Conservation (phyloP, 1,139 yeast species). For the Suhomyces choctaworum region DNA sequence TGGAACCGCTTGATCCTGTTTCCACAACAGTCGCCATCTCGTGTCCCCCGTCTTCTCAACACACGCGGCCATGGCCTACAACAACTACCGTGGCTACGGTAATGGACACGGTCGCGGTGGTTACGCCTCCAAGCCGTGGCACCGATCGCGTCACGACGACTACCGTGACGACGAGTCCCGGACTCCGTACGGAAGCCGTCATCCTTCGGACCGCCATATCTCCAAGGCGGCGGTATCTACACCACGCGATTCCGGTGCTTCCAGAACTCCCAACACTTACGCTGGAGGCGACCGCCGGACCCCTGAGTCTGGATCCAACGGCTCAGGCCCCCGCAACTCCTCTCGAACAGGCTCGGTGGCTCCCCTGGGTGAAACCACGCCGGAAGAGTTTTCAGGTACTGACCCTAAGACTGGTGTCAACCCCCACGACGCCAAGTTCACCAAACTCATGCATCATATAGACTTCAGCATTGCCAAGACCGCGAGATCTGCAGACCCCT, state of each 20-base stretch:
- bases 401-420: conserved; percentile 36
- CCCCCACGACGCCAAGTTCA: conserved; percentile 31
- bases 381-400: conserved; percentile 24
- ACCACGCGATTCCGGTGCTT: neutral
- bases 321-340: neutral
- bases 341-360: neutral
- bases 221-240: neutral
- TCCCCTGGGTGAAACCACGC: neutral
- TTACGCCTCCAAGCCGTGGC: conserved; percentile 3
- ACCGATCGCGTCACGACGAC: conserved; percentile 5
- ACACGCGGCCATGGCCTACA: conserved; percentile 6
- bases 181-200: conserved; percentile 1
- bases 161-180: conserved; percentile 3
- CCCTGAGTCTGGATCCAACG: neutral
- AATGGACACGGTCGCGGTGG: conserved; percentile 3
- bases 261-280: neutral
- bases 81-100: conserved; percentile 7
- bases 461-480: conserved; percentile 21
- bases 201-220: neutral
- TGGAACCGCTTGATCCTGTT: too few species aligned
- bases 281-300: neutral
- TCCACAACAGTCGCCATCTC: too few species aligned
- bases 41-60: neutral
- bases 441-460: conserved; percentile 33
- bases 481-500: conserved; percentile 19